These are phyloP conservation scores for Phytophthora uliginosa DNA, from an alignment of 352 stramenopile species.

Conservation along the genomic window DNA sequence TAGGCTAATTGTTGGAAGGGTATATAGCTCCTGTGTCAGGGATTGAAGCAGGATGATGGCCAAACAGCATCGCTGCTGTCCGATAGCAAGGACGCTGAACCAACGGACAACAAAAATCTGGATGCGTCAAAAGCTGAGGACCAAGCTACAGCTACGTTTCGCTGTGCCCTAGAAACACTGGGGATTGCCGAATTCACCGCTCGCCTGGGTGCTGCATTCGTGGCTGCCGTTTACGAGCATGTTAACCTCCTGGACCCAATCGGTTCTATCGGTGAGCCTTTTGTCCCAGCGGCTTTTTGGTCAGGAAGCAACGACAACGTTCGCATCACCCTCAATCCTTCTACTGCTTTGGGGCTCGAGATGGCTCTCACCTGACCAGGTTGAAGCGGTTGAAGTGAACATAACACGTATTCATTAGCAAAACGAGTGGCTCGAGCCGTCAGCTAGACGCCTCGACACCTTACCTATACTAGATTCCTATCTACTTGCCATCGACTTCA, in stretches of 20 bases:
- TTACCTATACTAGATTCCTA: slow-evolving; percentile 48
- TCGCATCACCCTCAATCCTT: slow-evolving; percentile 4
- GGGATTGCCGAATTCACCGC: slow-evolving; percentile 27
- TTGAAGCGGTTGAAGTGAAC: slow-evolving; percentile 5
- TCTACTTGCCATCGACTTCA: slow-evolving; percentile 23
- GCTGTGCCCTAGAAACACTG: slow-evolving; percentile 9
- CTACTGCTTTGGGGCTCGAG: slow-evolving; percentile 26
- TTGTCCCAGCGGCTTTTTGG: slow-evolving; percentile 20
- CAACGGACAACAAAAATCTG: not conserved
- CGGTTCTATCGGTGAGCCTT: not conserved
- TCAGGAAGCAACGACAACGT: slow-evolving; percentile 7
- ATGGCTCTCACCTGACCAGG: slow-evolving; percentile 20
- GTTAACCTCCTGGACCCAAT: slow-evolving; percentile 37
- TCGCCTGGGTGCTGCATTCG: slow-evolving; percentile 46
- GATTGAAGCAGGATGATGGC: not conserved
- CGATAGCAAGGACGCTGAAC: not conserved
- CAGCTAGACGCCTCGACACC: slow-evolving; percentile 9
- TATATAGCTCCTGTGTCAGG: slow-evolving; percentile 27
- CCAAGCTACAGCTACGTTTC: not conserved
- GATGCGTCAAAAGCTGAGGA: not conserved
- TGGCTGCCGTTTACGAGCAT: slow-evolving; percentile 56
- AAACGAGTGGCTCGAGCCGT: slow-evolving; percentile 31
- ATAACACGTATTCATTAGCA: slow-evolving; percentile 41
- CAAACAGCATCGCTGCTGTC: not conserved
- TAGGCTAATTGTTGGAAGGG: not conserved